Conservation (phyloP, 805 yeast genomes). For the Yarrowia alimentaria region DNA sequence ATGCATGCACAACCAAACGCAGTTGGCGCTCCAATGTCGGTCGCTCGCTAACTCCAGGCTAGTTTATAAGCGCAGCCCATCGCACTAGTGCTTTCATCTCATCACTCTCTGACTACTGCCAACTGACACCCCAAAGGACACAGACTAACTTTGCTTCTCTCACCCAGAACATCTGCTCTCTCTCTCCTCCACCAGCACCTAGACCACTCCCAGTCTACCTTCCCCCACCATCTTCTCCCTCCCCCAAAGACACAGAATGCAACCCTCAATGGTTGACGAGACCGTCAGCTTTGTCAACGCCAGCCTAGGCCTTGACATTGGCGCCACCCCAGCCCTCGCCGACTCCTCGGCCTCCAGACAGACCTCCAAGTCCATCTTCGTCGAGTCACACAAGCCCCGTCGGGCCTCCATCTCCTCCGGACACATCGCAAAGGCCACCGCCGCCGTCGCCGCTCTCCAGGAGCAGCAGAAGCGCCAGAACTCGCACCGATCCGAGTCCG, state of each 20-base stretch:
- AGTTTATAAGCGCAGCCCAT: no score
- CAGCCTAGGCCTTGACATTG: slow-evolving; percentile 57
- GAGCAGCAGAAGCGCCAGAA: slow-evolving; percentile 25
- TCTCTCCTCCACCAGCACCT: slow-evolving; percentile 5
- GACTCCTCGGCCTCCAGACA: slow-evolving; percentile 18
- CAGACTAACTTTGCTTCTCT: no score
- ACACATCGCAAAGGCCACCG: slow-evolving; percentile 26
- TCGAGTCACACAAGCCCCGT: background rate
- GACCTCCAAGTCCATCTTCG: slow-evolving; percentile 6
- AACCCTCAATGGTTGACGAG: slow-evolving; percentile 40
- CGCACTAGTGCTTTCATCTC: no score
- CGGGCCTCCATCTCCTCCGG: slow-evolving; percentile 10
- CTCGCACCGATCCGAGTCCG: slow-evolving; percentile 54
- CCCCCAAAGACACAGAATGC: background rate
- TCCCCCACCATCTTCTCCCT: no score
- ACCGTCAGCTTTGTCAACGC: slow-evolving; percentile 58
- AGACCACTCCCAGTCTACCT: slow-evolving; percentile 2
- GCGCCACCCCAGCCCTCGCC: slow-evolving; percentile 38
- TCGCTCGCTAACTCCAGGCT: no score
- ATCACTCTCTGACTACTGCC: no score
- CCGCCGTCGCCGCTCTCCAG: slow-evolving; percentile 10
- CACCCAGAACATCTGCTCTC: no score
- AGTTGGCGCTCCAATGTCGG: no score
- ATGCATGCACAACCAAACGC: no score
- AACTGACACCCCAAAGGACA: no score